Evolutionary conservation across 306 rosid genomes (phyloP).

Genomic region (Casuarina equisetifolia): DNA sequence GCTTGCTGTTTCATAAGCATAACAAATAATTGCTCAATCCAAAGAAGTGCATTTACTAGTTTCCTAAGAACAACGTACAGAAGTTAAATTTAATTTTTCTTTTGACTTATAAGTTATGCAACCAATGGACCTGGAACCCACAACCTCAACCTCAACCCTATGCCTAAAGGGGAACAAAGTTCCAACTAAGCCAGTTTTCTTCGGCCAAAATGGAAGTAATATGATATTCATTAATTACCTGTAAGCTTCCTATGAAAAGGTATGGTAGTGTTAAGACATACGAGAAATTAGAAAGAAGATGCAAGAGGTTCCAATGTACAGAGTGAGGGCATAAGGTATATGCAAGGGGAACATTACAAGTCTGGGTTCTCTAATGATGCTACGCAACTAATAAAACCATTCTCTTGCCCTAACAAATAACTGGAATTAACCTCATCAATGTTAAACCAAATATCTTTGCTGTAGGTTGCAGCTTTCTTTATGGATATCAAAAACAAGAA

Average conservation of each 20-base stretch:
- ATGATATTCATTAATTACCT: no score
- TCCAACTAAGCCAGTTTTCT: not conserved
- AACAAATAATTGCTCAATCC: constrained; percentile 10
- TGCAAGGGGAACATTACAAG: not conserved
- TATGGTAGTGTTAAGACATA: no score
- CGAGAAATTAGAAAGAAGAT: not conserved
- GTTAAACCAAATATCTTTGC: not conserved
- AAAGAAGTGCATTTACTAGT: constrained; percentile 14
- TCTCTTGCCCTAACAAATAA: constrained; percentile 4
- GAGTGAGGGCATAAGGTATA: not conserved
- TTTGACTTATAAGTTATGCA: not conserved
- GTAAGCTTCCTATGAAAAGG: no score
- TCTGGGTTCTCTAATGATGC: not conserved
- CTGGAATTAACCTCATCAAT: not conserved
- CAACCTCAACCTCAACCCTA: not conserved
- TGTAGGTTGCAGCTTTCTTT: not conserved
- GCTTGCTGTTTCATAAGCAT: constrained; percentile 5
- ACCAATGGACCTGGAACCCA: not conserved
- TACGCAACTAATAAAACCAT: not conserved
- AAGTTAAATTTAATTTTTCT: not conserved
- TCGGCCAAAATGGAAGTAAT: not conserved
- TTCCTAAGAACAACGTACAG: not conserved
- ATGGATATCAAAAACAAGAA: no score
- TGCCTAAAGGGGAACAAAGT: not conserved
- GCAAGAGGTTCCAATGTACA: constrained; percentile 4